These are phyloP conservation scores for Tinospora cordifolia DNA, from an alignment of 164 flowering plant genomes.

Conservation along the genomic window DNA sequence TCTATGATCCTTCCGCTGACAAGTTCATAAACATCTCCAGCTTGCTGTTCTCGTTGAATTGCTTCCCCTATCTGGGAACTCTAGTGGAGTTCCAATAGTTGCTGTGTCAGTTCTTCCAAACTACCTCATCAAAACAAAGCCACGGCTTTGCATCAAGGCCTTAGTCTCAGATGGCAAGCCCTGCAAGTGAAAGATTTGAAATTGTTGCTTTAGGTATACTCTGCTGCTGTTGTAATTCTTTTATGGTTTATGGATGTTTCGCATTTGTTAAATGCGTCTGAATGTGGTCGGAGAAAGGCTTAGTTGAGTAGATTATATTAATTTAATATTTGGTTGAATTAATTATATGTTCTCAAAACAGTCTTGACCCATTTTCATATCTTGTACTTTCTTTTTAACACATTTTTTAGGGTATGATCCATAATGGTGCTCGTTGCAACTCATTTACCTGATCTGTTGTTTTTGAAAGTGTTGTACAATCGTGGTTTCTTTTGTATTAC, in stretches of 20 bases:
- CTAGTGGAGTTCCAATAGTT: constrained; percentile 46
- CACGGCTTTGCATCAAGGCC: constrained; percentile 60
- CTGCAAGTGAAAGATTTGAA: constrained; percentile 15
- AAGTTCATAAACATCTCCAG: constrained; percentile 32
- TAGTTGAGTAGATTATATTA: too few relatives aligned
- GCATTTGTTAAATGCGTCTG: not conserved
- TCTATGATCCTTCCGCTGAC: constrained; percentile 8
- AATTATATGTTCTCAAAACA: not conserved
- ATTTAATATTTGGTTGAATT: not conserved
- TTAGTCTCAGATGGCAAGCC: constrained; percentile 40
- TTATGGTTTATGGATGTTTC: not conserved
- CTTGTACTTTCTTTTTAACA: too few relatives aligned
- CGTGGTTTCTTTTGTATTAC: too few relatives aligned
- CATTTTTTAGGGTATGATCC: not conserved
- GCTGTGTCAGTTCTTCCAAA: constrained; percentile 70
- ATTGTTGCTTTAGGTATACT: not conserved
- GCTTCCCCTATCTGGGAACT: constrained; percentile 59
- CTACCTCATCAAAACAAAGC: constrained; percentile 56
- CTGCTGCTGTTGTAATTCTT: not conserved
- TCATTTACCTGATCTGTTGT: not conserved
- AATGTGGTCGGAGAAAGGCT: too few relatives aligned
- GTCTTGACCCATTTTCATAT: not conserved
- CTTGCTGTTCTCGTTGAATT: constrained; percentile 63
- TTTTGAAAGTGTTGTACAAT: too few relatives aligned
- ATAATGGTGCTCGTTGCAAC: not conserved